Percentiles rank a stretch among this genome's conserved stretches.
Conservation (phyloP, 2,329 filamentous ascomycete species). For the Stachybotrys elegans region DNA sequence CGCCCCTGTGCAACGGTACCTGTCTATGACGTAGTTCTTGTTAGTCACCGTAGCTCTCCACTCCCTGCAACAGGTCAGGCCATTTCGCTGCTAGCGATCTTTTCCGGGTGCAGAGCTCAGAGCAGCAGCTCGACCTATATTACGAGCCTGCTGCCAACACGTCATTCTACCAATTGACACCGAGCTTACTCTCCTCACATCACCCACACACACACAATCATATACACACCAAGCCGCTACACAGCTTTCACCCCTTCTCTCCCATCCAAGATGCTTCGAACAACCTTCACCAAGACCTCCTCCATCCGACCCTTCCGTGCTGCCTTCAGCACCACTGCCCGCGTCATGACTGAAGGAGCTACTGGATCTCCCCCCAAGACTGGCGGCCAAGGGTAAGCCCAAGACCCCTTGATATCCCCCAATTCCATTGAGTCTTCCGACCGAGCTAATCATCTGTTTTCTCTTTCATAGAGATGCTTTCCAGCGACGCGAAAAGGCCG, state of each 20-base stretch:
- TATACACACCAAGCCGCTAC: constrained; percentile 5
- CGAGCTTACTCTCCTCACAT: constrained; percentile 8
- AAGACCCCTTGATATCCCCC: background rate
- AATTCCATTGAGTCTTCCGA: constrained; percentile 8
- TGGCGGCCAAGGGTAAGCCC: constrained; percentile 48
- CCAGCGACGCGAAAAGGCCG: constrained; percentile 83
- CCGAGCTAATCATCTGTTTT: constrained; percentile 3
- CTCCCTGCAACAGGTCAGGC: background rate
- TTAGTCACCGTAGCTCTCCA: background rate
- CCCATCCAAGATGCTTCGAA: constrained; percentile 58
- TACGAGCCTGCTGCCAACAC: too few species aligned
- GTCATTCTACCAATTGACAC: too few species aligned
- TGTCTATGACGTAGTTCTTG: constrained; percentile 6
- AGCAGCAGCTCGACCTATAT: background rate
- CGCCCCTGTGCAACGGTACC: constrained; percentile 4
- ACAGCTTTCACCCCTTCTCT: constrained; percentile 7
- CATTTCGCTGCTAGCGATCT: too few species aligned
- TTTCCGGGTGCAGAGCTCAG: too few species aligned
- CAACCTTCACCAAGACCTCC: constrained; percentile 52
- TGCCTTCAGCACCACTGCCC: constrained; percentile 59
- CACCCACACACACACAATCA: constrained; percentile 9
- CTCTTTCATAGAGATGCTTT: constrained; percentile 71
- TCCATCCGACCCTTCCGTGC: constrained; percentile 47
- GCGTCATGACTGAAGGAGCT: constrained; percentile 65
- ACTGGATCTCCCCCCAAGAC: constrained; percentile 55